A percentile compares a stretch with the other conserved stretches of the same genome.
phyloP scores from a whole-genome alignment of 1,284 basidiomycete genomes.

The Tylopilus sp. region DNA sequence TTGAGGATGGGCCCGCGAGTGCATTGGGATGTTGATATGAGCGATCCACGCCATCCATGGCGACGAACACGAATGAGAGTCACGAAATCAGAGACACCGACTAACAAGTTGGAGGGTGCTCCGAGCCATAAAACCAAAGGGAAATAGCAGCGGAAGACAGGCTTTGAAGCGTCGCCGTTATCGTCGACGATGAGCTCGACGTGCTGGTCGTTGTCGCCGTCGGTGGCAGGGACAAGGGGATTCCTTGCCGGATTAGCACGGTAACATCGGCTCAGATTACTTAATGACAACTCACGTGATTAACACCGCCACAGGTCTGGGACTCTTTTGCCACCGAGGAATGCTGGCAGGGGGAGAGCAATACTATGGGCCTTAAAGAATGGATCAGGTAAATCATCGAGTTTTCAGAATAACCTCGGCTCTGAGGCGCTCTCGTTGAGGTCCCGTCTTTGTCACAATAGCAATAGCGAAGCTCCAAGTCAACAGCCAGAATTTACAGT shows the following conservation, averaged over 20 bases:
- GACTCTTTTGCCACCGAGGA: neutral
- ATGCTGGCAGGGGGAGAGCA: too few relatives aligned
- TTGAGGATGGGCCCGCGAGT: slow-evolving; percentile 33
- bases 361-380: slow-evolving; percentile 9
- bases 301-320: slow-evolving; percentile 8
- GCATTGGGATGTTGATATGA: slow-evolving; percentile 25
- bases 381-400: slow-evolving; percentile 28
- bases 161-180: slow-evolving; percentile 17
- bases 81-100: slow-evolving; percentile 28
- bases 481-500: slow-evolving; percentile 30
- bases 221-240: slow-evolving; percentile 38
- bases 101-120: slow-evolving; percentile 5
- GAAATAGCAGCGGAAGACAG: neutral
- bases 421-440: slow-evolving; percentile 5
- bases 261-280: slow-evolving; percentile 30
- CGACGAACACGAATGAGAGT: slow-evolving; percentile 17
- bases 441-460: slow-evolving; percentile 3
- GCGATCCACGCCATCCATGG: slow-evolving; percentile 30
- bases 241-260: slow-evolving; percentile 32
- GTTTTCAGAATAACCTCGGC: neutral
- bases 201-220: slow-evolving; percentile 31
- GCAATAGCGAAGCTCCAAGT: neutral
- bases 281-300: slow-evolving; percentile 30
- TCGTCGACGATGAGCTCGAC: slow-evolving; percentile 31
- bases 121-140: slow-evolving; percentile 22